Evolutionary conservation across 352 stramenopile genomes (phyloP).

Genomic region (Plasmopara halstedii): DNA sequence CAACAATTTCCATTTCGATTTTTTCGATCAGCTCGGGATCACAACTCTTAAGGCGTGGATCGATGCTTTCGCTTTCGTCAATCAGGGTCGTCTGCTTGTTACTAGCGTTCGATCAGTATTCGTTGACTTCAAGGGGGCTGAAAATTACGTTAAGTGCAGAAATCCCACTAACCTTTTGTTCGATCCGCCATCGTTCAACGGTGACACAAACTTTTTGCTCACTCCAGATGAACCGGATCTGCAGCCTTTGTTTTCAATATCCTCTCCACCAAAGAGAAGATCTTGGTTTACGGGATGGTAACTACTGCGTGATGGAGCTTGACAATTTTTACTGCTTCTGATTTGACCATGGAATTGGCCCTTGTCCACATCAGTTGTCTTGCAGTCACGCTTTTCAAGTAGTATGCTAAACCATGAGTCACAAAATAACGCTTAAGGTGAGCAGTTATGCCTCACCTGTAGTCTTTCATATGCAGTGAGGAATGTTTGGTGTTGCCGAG

Average conservation of each 20-base stretch:
- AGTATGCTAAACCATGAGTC: background rate
- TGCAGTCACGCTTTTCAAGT: constrained; percentile 27
- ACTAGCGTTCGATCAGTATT: constrained; percentile 2
- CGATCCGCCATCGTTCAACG: constrained; percentile 23
- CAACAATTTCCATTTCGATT: constrained; percentile 97
- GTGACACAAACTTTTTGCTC: constrained; percentile 72
- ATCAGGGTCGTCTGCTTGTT: constrained; percentile 10
- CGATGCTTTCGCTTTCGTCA: constrained; percentile 79
- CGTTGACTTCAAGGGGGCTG: too few species aligned
- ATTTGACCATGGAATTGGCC: constrained; percentile 17
- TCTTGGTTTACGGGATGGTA: constrained; percentile 79
- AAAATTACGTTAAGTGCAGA: background rate
- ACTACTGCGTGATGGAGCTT: constrained; percentile 27
- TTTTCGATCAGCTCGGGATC: constrained; percentile 94
- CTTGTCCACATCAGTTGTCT: constrained; percentile 36
- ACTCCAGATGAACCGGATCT: constrained; percentile 28
- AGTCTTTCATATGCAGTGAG: constrained; percentile 63
- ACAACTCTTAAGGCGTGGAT: constrained; percentile 89
- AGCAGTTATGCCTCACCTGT: constrained; percentile 21
- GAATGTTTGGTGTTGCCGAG: constrained; percentile 45
- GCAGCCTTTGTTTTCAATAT: constrained; percentile 19
- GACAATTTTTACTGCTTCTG: constrained; percentile 12
- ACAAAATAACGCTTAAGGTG: background rate
- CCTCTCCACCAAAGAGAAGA: constrained; percentile 41
- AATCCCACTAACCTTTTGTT: constrained; percentile 6